A percentile compares a stretch with the other conserved stretches of the same genome.
These are phyloP conservation scores for Ogataea nonfermentans DNA, from an alignment of 805 yeast genomes.

Conservation along the genomic window DNA sequence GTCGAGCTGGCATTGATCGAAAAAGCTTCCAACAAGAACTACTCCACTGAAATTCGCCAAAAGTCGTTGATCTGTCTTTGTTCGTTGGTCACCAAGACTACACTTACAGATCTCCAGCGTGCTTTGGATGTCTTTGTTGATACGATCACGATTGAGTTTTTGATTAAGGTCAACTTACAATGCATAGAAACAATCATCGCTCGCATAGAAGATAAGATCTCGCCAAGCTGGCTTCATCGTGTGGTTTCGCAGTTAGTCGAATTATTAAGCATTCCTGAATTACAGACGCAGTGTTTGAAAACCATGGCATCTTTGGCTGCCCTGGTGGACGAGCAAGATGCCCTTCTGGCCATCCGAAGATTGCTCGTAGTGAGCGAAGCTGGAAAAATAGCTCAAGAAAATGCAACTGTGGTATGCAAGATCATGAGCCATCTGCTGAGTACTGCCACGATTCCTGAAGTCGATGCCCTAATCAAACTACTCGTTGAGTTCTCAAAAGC, in stretches of 20 bases:
- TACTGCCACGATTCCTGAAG: slow-evolving; percentile 1
- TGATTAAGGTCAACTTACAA: slow-evolving; percentile 24
- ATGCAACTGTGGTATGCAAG: slow-evolving; percentile 10
- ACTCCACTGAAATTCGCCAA: slow-evolving; percentile 34
- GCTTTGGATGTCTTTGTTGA: slow-evolving; percentile 23
- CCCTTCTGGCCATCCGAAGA: slow-evolving; percentile 3
- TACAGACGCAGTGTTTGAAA: slow-evolving; percentile 19
- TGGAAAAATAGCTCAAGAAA: slow-evolving; percentile 13
- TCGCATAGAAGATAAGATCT: slow-evolving; percentile 5
- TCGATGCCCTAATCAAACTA: slow-evolving; percentile 14
- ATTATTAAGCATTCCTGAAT: slow-evolving; percentile 22
- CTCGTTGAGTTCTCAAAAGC: slow-evolving; percentile 18
- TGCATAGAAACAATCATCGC: slow-evolving; percentile 23
- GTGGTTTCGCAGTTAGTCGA: slow-evolving; percentile 20
- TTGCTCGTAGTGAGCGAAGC: slow-evolving; percentile 12
- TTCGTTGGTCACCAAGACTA: slow-evolving; percentile 17
- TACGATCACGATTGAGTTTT: slow-evolving; percentile 30
- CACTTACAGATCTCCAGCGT: slow-evolving; percentile 1
- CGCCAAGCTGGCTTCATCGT: slow-evolving; percentile 22
- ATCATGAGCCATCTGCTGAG: slow-evolving; percentile 15
- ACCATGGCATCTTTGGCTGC: slow-evolving; percentile 16
- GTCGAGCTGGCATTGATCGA: slow-evolving; percentile 21
- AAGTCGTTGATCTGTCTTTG: slow-evolving; percentile 26
- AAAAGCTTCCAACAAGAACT: slow-evolving; percentile 31
- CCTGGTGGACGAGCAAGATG: slow-evolving; percentile 13